Conservation (phyloP, 192 early-diverging fungal genomes). For the Backusella mclennaniae region DNA sequence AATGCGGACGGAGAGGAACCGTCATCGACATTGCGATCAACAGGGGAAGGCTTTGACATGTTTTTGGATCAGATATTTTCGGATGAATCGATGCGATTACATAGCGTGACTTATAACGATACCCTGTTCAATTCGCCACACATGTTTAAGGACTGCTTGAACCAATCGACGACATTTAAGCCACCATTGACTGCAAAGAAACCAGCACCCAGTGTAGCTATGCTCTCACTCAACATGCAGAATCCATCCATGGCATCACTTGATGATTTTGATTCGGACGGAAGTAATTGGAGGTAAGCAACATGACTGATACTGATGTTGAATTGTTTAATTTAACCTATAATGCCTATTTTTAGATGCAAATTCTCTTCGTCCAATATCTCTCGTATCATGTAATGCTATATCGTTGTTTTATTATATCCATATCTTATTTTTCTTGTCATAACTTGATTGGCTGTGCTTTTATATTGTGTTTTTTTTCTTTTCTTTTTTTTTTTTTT, state of each 20-base stretch:
- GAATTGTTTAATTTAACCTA: not conserved
- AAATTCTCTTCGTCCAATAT: conserved; percentile 29
- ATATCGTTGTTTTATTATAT: not conserved
- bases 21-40: not conserved
- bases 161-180: conserved; percentile 1
- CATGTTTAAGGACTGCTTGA: not conserved
- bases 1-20: not conserved
- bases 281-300: not conserved
- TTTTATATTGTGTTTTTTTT: not conserved
- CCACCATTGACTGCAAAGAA: not conserved
- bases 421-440: not conserved
- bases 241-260: not conserved
- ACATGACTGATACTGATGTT: not conserved
- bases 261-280: not conserved
- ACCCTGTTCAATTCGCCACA: conserved; percentile 20
- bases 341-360: not conserved
- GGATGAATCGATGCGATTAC: not conserved
- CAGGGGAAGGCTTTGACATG: not conserved
- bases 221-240: not conserved
- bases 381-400: conserved; percentile 15
- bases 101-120: conserved; percentile 10
- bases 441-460: not conserved
- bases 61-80: conserved; percentile 1
- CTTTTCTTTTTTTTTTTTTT: conserved; percentile 4
- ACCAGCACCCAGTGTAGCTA: not conserved